Percentiles rank a stretch among this genome's conserved stretches.
Evolutionary conservation across 805 yeast genomes (phyloP).

Genomic region (Cyberlindnera petersonii): DNA sequence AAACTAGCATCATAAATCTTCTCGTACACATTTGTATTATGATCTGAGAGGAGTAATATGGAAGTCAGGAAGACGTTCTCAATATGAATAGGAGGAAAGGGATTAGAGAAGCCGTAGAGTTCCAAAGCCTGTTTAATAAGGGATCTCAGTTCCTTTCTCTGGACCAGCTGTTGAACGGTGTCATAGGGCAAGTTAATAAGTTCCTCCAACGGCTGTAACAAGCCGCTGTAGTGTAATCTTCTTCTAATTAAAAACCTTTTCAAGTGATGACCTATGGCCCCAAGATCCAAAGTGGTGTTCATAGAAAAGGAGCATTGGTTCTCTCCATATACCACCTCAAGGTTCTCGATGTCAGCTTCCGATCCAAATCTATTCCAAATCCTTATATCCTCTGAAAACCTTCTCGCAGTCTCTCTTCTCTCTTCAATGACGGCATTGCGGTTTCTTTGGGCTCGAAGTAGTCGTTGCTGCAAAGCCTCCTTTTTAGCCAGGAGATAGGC

Average conservation of each 20-base stretch:
- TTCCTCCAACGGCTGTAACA: not conserved
- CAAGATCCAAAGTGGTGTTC: too few relatives aligned
- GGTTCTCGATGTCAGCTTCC: too few relatives aligned
- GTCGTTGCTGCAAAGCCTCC: not conserved
- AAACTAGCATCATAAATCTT: not conserved
- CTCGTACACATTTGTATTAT: not conserved
- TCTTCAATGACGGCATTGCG: slow-evolving; percentile 4
- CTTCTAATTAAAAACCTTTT: not conserved
- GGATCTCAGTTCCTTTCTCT: not conserved
- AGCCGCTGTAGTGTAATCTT: not conserved
- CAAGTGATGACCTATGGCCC: not conserved
- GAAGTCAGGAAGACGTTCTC: slow-evolving; percentile 9
- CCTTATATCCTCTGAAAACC: slow-evolving; percentile 6
- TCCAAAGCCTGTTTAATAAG: not conserved
- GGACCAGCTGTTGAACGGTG: not conserved
- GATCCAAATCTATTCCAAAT: slow-evolving; percentile 5
- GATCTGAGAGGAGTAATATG: slow-evolving; percentile 4
- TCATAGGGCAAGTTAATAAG: not conserved
- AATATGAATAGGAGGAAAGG: slow-evolving; percentile 3
- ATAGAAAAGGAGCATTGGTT: too few relatives aligned
- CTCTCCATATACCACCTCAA: too few relatives aligned
- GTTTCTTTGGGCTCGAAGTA: slow-evolving; percentile 2
- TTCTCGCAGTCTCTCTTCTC: slow-evolving; percentile 9
- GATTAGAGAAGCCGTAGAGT: not conserved
- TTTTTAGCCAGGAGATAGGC: not conserved